Percentiles rank a stretch among this genome's conserved stretches.
These are phyloP conservation scores for Jatropha curcas DNA, from an alignment of 345 rosid genomes.

Conservation along the genomic window DNA sequence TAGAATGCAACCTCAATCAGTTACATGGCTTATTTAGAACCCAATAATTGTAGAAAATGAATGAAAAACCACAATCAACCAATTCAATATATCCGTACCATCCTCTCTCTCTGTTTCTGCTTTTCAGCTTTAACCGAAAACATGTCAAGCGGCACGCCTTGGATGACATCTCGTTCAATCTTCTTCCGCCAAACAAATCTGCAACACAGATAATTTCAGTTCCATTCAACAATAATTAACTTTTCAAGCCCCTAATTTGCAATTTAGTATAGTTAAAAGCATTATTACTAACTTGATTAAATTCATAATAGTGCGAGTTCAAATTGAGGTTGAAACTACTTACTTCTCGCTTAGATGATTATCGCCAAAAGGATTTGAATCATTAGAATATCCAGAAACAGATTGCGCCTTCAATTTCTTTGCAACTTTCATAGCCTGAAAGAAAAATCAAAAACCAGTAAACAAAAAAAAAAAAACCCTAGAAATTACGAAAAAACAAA, in stretches of 20 bases:
- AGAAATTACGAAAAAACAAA: slow-evolving; percentile 1
- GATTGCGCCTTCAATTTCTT: slow-evolving; percentile 76
- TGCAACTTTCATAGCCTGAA: slow-evolving; percentile 68
- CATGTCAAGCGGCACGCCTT: slow-evolving; percentile 60
- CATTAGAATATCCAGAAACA: slow-evolving; percentile 86
- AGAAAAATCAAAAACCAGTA: no score
- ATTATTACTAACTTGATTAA: no score
- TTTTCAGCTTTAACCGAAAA: slow-evolving; percentile 87
- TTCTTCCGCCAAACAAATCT: slow-evolving; percentile 96
- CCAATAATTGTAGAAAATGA: not conserved
- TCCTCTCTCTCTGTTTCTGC: slow-evolving; percentile 71
- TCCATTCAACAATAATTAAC: not conserved
- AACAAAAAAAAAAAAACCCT: not conserved
- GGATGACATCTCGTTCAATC: slow-evolving; percentile 80
- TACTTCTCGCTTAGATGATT: slow-evolving; percentile 87
- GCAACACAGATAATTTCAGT: slow-evolving; percentile 18
- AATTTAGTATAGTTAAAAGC: not conserved
- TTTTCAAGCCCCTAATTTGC: not conserved
- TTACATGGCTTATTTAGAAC: not conserved
- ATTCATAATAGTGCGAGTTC: no score
- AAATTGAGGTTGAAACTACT: slow-evolving; percentile 14
- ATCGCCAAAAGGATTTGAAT: slow-evolving; percentile 96
- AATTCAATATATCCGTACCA: slow-evolving; percentile 50
- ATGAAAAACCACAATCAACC: not conserved
- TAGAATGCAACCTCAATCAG: not conserved